These are phyloP conservation scores for Tolypocladium inflatum DNA, from an alignment of 2,329 filamentous ascomycete genomes.

Conservation along the genomic window DNA sequence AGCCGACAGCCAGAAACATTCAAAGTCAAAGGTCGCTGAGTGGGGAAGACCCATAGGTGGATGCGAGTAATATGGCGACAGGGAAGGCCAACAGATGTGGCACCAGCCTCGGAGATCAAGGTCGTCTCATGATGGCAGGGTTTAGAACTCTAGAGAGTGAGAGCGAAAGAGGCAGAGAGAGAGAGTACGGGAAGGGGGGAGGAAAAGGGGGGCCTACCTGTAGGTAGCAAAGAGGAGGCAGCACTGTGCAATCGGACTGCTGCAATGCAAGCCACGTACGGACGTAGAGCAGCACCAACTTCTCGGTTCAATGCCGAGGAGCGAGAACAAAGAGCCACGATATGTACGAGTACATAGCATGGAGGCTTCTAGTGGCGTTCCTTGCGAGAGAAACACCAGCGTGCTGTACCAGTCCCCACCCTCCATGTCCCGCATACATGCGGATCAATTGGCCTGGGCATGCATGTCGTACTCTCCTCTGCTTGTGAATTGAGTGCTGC, in stretches of 20 bases:
- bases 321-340: neutral
- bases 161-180: neutral
- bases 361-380: neutral
- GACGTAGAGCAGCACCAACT: constrained; percentile 1
- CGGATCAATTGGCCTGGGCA: neutral
- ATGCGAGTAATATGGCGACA: neutral
- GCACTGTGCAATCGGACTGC: neutral
- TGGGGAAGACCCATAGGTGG: neutral
- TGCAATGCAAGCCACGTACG: constrained; percentile 4
- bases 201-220: neutral
- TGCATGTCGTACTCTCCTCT: neutral
- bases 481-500: neutral
- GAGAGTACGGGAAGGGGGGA: too few species aligned
- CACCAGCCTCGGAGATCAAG: constrained; percentile 1
- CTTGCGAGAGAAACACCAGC: neutral
- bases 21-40: neutral
- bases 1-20: neutral
- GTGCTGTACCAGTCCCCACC: neutral
- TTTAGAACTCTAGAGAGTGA: neutral
- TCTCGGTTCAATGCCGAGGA: constrained; percentile 2
- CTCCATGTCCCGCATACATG: neutral
- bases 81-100: neutral
- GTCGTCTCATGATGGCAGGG: constrained; percentile 1
- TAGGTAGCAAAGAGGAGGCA: neutral
- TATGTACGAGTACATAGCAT: neutral